These are phyloP conservation scores for Carex sylvatica DNA, from an alignment of 202 grass and related monocot genomes.

Conservation along the genomic window DNA sequence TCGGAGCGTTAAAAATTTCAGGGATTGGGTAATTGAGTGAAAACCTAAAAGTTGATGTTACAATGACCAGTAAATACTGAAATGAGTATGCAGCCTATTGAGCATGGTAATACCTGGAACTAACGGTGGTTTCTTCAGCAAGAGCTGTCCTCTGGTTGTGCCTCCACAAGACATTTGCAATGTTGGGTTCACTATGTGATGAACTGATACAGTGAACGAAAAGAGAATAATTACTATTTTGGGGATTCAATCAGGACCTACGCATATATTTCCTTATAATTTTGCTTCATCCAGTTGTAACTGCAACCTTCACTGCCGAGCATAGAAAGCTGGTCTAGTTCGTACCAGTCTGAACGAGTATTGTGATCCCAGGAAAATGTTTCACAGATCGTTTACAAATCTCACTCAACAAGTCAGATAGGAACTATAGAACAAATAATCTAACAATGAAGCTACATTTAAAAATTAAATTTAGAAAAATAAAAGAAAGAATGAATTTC, in stretches of 20 bases:
- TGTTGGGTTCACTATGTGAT: slow-evolving; percentile 94
- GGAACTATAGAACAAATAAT: background rate
- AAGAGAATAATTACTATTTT: background rate
- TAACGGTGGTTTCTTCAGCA: slow-evolving; percentile 62
- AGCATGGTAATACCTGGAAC: slow-evolving; percentile 61
- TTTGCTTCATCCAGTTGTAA: background rate
- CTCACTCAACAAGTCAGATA: slow-evolving; percentile 1
- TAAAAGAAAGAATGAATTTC: slow-evolving; percentile 9
- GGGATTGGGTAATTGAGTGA: background rate
- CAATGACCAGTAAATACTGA: background rate
- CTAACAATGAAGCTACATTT: background rate
- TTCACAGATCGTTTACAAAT: slow-evolving; percentile 1
- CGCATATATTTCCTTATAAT: background rate
- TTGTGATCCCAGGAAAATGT: background rate
- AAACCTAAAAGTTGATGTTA: background rate
- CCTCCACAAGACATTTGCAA: slow-evolving; percentile 90
- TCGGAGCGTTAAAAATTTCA: background rate
- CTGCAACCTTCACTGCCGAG: background rate
- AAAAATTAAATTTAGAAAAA: slow-evolving; percentile 17
- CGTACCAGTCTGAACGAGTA: background rate
- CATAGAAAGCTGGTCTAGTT: background rate
- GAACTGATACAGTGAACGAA: slow-evolving; percentile 50
- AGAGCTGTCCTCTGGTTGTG: slow-evolving; percentile 82
- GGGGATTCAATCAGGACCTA: background rate
- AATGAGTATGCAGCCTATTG: slow-evolving; percentile 7